Evolutionary conservation across 2,329 filamentous ascomycete species (phyloP).

Genomic region (Botrytis elliptica): DNA sequence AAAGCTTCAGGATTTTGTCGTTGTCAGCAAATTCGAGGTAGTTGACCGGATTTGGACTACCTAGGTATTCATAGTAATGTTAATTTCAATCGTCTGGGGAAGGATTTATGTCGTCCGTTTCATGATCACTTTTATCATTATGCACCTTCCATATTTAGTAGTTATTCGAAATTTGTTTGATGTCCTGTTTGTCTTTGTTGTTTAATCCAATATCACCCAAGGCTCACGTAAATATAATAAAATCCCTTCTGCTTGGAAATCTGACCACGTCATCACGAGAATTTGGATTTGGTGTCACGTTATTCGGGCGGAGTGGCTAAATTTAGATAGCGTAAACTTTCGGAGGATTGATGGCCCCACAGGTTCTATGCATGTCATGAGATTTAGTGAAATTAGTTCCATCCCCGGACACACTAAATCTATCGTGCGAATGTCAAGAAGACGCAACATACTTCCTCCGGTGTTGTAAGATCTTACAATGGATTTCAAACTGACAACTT

Average conservation of each 20-base stretch:
- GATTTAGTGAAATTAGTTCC: neutral
- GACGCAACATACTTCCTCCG: neutral
- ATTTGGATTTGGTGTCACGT: neutral
- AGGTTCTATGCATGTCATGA: neutral
- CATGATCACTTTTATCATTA: neutral
- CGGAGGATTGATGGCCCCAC: neutral
- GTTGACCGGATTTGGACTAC: neutral
- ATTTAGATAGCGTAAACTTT: neutral
- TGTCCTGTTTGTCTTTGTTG: neutral
- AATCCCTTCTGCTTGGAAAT: neutral
- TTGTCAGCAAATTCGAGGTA: neutral
- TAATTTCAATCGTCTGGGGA: neutral
- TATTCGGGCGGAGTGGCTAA: neutral
- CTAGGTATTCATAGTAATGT: neutral
- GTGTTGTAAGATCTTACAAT: no score
- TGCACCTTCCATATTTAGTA: neutral
- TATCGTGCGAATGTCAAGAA: neutral
- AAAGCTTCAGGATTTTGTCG: neutral
- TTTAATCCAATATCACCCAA: neutral
- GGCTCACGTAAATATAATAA: neutral
- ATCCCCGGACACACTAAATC: neutral
- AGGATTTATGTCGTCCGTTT: neutral
- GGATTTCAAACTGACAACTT: neutral
- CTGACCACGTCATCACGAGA: neutral
- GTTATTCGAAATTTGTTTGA: neutral